A percentile compares a stretch with the other conserved stretches of the same genome.
Evolutionary conservation across 2,329 filamentous ascomycete species (phyloP).

Genomic region (Trichoderma sp.): DNA sequence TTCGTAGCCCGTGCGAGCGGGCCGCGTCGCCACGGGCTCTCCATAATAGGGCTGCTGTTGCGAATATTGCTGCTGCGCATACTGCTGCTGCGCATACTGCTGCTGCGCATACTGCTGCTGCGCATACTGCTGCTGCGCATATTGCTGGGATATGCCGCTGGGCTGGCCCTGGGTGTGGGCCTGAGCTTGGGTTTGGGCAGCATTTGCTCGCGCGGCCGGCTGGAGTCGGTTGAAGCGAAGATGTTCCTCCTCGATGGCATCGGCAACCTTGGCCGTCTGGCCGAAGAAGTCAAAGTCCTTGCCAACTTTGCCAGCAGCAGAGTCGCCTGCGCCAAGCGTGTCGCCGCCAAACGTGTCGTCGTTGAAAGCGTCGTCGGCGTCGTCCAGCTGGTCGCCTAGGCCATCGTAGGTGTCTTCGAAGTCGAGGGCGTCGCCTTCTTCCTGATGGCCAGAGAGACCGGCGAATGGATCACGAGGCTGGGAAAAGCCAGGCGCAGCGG

Average conservation of each 20-base stretch:
- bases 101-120: constrained; percentile 32
- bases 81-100: background rate
- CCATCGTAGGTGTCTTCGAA: constrained; percentile 99
- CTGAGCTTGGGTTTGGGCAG: constrained; percentile 36
- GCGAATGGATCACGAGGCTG: constrained; percentile 85
- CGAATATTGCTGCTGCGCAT: constrained; percentile 24
- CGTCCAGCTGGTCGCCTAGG: constrained; percentile 84
- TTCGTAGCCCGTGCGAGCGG: constrained; percentile 82
- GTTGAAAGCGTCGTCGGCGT: constrained; percentile 92
- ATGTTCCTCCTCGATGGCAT: constrained; percentile 89
- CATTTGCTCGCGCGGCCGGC: constrained; percentile 51
- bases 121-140: constrained; percentile 4
- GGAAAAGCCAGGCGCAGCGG: constrained; percentile 76
- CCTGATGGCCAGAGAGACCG: constrained; percentile 67
- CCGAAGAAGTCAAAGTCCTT: constrained; percentile 98
- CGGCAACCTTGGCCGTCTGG: constrained; percentile 81
- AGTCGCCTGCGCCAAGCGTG: constrained; percentile 38
- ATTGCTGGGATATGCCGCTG: constrained; percentile 36
- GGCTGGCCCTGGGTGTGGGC: constrained; percentile 41
- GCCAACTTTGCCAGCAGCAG: constrained; percentile 60
- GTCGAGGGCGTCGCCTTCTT: constrained; percentile 65
- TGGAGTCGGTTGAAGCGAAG: constrained; percentile 77
- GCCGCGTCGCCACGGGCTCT: constrained; percentile 53
- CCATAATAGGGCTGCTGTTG: constrained; percentile 38
- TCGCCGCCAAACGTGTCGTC: constrained; percentile 82